Conservation (phyloP, 73 alveolate species). For the Breviolum minutum region DNA sequence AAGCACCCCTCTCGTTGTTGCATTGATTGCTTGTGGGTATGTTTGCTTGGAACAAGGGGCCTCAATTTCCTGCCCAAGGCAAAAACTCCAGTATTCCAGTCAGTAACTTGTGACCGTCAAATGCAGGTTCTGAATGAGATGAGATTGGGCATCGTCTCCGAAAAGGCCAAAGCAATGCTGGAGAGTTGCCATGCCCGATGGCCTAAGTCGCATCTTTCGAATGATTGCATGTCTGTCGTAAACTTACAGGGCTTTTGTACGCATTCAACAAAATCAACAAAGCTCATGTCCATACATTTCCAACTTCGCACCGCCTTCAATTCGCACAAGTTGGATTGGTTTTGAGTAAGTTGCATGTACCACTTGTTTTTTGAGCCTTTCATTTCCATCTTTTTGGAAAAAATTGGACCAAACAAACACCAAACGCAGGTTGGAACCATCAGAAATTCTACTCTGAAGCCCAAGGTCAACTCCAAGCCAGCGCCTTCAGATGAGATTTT, state of each 20-base stretch:
- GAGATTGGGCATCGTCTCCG: slow-evolving; percentile 63
- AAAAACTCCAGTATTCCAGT: background rate
- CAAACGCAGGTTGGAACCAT: background rate
- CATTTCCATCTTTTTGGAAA: too few species aligned
- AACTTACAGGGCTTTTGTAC: too few species aligned
- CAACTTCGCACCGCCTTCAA: too few species aligned
- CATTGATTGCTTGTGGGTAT: background rate
- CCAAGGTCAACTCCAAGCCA: slow-evolving; percentile 39
- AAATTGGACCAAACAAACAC: too few species aligned
- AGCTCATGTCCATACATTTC: too few species aligned
- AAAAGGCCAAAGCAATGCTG: slow-evolving; percentile 48
- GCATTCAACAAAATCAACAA: too few species aligned
- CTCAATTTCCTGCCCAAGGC: too few species aligned
- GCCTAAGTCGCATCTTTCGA: background rate
- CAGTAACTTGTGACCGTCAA: background rate
- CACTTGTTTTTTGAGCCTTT: too few species aligned
- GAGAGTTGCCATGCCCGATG: slow-evolving; percentile 22
- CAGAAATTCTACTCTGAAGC: background rate
- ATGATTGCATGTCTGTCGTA: too few species aligned
- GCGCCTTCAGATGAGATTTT: slow-evolving; percentile 46
- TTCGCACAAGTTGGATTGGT: too few species aligned
- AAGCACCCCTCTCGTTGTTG: background rate
- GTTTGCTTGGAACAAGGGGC: background rate
- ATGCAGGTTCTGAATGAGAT: slow-evolving; percentile 56
- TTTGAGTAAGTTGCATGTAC: too few species aligned